phyloP scores from a whole-genome alignment of 2,329 filamentous ascomycete genomes.

The Pseudogymnoascus sp. region DNA sequence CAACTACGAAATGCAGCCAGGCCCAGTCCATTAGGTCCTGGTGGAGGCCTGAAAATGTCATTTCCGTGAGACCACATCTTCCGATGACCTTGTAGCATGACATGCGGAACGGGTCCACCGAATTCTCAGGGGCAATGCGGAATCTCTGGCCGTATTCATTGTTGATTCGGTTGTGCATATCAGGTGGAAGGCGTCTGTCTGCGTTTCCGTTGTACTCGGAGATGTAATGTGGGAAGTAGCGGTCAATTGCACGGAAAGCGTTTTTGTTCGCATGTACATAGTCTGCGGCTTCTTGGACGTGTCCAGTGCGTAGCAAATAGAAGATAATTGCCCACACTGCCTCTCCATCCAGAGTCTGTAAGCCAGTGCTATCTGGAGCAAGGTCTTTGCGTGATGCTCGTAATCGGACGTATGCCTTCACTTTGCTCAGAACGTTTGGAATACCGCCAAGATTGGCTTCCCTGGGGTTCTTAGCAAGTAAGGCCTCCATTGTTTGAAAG shows the following conservation, averaged over 20 bases:
- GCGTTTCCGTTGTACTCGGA: slow-evolving; percentile 69
- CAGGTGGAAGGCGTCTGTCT: slow-evolving; percentile 67
- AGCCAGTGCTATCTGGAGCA: slow-evolving; percentile 67
- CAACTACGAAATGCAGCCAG: slow-evolving; percentile 64
- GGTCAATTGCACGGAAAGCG: slow-evolving; percentile 82
- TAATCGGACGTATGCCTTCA: slow-evolving; percentile 84
- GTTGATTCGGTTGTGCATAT: slow-evolving; percentile 78
- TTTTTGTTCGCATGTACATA: slow-evolving; percentile 74
- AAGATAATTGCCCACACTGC: slow-evolving; percentile 93
- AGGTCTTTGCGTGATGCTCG: slow-evolving; percentile 74
- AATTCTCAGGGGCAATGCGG: slow-evolving; percentile 75
- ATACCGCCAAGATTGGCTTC: slow-evolving; percentile 86
- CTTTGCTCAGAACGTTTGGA: slow-evolving; percentile 80
- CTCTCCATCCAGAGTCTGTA: slow-evolving; percentile 73
- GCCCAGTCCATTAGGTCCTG: slow-evolving; percentile 62
- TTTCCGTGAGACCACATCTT: slow-evolving; percentile 58
- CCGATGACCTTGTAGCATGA: slow-evolving; percentile 98
- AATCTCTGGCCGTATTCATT: slow-evolving; percentile 82
- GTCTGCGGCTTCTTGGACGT: slow-evolving; percentile 72
- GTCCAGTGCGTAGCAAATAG: slow-evolving; percentile 78
- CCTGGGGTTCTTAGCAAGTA: slow-evolving; percentile 73
- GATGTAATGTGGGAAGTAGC: slow-evolving; percentile 82
- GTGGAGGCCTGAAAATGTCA: slow-evolving; percentile 53
- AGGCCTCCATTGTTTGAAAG: slow-evolving; percentile 63
- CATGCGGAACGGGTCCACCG: slow-evolving; percentile 89